Base-by-base conservation (phyloP, 192 early-diverging fungal species). In the Coemansia sp. region DNA sequence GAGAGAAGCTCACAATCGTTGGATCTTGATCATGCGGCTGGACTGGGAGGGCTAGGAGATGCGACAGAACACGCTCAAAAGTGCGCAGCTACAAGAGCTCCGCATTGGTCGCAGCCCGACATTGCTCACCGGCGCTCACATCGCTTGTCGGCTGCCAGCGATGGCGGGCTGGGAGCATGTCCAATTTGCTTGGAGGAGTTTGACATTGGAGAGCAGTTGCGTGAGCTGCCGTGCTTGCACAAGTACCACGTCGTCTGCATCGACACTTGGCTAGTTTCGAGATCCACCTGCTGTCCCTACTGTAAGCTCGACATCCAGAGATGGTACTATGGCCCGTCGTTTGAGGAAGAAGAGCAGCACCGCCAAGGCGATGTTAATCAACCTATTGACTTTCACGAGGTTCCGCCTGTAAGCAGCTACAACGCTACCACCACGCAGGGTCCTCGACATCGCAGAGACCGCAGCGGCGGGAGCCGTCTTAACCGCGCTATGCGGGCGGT, bases 111-210 rank as follows among this genome's bases (percentile, higher is more conserved):
- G 18, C 74, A 82, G 50, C 79, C 78, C 7, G 79, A 75, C 2
- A 76, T 76, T 38, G 47, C 56, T 18, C 70, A 65, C 26, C 45
- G 62, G 11, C 41, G 55, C 21, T 61, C 74, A 12, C 61, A 55
- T n/a, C 61, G 64, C 65, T 56, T 42, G 26, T 56, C 65, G 23
- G 43, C 41, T 13, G 45, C 53, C 20, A 71, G 63, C 14, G 74
- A 67, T 14, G 60, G 48, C 2, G 79, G 74, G 2, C 59, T 77
- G 13, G 80, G 80, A n/a, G 62, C 80, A 11, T 92, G 90, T 42
- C 85, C 88, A 7, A 84, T 92, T 48, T 92, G 90, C 61, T 68
- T 91, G 39, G 86, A 84, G 66, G 88, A 88, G 59, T 92, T 88
- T 67, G 83, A 85, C 41, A 48, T 62, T 6, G 88, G 88, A 37